Evolutionary conservation across 2,329 filamentous ascomycete species (phyloP), one percentile per base, ranked within the genome.

Genomic region (Camillea tinctor): DNA sequence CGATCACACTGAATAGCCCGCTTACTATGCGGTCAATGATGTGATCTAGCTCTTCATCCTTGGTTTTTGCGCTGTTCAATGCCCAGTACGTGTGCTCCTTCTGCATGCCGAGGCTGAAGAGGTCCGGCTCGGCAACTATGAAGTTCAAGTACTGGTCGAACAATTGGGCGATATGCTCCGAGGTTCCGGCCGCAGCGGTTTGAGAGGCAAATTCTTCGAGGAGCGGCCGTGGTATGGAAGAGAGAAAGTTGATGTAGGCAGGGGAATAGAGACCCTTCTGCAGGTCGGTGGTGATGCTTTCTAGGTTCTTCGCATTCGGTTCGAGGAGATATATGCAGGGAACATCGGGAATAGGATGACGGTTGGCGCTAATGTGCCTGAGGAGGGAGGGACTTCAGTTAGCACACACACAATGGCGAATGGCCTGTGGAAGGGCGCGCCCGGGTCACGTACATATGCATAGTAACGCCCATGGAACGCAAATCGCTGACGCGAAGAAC

Each of bases 81-180:
- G 91, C 92, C 87, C 92, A 96, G 74, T 99, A 99, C 8, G 91
- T 92, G 74, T 96, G 86, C 62, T 89, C 90, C 67, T 95, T 95
- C 66, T 93, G 89, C 85, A 98, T 91, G 9, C 93, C 93, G 63
- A 99, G 80, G 72, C 91, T 97, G 78, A 99, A 99, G 4, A 99
- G 81, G 73, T 98, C 94, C 4, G 94, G 93, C 74, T 99, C 95
- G 36, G 91, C 91, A 50, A 98, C 94, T 64, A 98, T 91, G 71
- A 98, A 99, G 76, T 99, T 98, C 57, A 99, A 82, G 72, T 98
- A 98, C 74, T 99, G 95, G 73, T 99, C 95, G 69, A 89, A 99
- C 6, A 99, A 86, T 71, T 97, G 93, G 1, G 93, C 88, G 64
- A 99, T 93, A 69, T 91, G 88, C 68, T 98, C 94, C 4, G 94